Conservation (phyloP, 1,284 basidiomycete species). For the Moesziomyces parantarcticus region DNA sequence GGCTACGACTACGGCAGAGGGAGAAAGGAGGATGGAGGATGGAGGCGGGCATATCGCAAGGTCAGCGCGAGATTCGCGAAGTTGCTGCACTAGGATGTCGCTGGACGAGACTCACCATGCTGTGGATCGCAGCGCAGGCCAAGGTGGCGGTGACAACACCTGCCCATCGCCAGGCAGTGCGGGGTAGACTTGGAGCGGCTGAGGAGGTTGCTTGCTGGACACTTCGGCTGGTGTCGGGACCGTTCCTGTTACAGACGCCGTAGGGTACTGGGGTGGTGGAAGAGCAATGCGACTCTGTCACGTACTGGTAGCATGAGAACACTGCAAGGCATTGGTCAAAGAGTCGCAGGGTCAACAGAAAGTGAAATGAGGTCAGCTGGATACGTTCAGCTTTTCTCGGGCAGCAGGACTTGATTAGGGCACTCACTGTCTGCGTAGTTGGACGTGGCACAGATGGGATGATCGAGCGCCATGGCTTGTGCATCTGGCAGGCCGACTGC, state of each 20-base stretch:
- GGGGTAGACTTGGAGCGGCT: constrained; percentile 3
- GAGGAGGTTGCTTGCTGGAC: constrained; percentile 15
- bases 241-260: constrained; percentile 44
- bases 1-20: background rate
- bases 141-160: constrained; percentile 10
- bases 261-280: constrained; percentile 42
- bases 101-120: background rate
- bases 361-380: background rate
- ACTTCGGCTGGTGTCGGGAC: constrained; percentile 38
- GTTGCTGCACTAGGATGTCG: no score
- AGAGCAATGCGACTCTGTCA: constrained; percentile 47
- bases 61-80: no score
- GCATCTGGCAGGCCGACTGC: constrained; percentile 29
- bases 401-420: background rate
- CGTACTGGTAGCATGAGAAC: constrained; percentile 54
- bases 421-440: constrained; percentile 55
- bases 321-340: constrained; percentile 5
- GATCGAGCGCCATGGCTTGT: constrained; percentile 34
- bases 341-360: no score
- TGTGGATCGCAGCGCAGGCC: constrained; percentile 29
- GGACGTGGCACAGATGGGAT: constrained; percentile 44
- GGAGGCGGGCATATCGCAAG: no score
- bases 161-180: constrained; percentile 18
- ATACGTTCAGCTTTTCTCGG: no score
- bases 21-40: background rate